Conservation (phyloP, 2,329 filamentous ascomycete genomes). For the Blastomyces silverae region DNA sequence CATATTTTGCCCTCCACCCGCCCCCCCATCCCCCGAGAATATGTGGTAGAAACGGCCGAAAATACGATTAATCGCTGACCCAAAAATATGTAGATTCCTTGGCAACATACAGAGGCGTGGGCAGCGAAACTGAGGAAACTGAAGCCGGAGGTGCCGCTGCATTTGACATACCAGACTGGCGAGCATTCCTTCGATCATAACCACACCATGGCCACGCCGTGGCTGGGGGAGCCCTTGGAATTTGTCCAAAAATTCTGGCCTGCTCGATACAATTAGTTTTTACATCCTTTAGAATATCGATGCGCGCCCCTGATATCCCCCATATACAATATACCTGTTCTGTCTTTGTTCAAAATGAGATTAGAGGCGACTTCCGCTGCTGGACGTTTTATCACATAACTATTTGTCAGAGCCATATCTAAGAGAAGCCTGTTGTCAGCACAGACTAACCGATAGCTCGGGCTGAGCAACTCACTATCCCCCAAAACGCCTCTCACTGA, state of each 20-base stretch:
- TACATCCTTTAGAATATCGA: neutral
- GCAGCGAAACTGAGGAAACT: constrained; percentile 6
- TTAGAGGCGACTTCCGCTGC: neutral
- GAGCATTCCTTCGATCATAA: neutral
- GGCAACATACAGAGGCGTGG: neutral
- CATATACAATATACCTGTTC: neutral
- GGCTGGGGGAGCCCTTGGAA: neutral
- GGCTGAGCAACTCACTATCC: neutral
- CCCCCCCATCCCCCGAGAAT: neutral
- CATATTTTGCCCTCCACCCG: too few species aligned
- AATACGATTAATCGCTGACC: neutral
- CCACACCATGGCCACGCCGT: constrained; percentile 3
- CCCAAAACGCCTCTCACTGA: neutral
- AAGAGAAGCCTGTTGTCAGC: neutral
- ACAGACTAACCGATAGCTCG: neutral
- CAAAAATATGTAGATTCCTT: neutral
- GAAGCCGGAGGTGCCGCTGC: neutral
- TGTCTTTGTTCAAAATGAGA: neutral
- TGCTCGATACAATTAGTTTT: neutral
- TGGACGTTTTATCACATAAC: neutral
- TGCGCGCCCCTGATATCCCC: neutral
- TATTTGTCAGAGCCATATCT: too few species aligned
- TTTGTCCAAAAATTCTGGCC: neutral
- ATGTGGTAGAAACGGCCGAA: neutral
- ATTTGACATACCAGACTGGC: constrained; percentile 5